Evolutionary conservation across 2,329 filamentous ascomycete species (phyloP).

Genomic region (Zasmidium angulare): DNA sequence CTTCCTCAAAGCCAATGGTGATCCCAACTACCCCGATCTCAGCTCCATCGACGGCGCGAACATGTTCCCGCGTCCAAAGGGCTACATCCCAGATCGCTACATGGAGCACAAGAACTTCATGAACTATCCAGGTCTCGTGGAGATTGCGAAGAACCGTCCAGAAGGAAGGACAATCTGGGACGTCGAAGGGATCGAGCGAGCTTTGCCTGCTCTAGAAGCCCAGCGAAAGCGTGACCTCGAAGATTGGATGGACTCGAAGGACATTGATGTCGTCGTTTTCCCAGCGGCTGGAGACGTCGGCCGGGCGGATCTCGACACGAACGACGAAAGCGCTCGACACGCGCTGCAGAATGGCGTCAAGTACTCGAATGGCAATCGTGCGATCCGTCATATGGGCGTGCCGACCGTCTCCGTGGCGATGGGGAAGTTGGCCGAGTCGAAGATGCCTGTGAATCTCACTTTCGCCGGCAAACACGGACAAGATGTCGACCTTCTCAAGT

Average conservation of each 20-base stretch:
- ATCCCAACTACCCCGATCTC: constrained; percentile 41
- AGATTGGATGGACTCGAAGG: constrained; percentile 48
- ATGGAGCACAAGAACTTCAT: constrained; percentile 43
- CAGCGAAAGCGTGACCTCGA: constrained; percentile 53
- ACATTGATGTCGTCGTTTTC: constrained; percentile 50
- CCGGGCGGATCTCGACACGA: constrained; percentile 47
- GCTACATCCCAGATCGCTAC: constrained; percentile 40
- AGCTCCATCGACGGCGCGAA: constrained; percentile 40
- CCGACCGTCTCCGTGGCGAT: constrained; percentile 57
- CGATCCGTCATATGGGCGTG: constrained; percentile 55
- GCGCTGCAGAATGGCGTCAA: constrained; percentile 53
- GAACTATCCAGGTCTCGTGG: constrained; percentile 38
- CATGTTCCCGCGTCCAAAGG: constrained; percentile 40
- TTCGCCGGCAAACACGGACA: constrained; percentile 53
- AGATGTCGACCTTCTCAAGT: constrained; percentile 39
- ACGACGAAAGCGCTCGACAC: constrained; percentile 35
- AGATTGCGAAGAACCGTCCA: constrained; percentile 27
- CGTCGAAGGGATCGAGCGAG: constrained; percentile 43
- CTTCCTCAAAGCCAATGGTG: constrained; percentile 47
- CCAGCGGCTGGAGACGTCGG: constrained; percentile 55
- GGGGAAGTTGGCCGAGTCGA: constrained; percentile 48
- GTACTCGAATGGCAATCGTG: constrained; percentile 56
- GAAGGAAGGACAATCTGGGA: constrained; percentile 40
- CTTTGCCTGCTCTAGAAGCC: constrained; percentile 48
- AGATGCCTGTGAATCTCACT: constrained; percentile 55